These are phyloP conservation scores for Malassezia slooffiae DNA, from an alignment of 1,284 basidiomycete genomes.

Conservation along the genomic window DNA sequence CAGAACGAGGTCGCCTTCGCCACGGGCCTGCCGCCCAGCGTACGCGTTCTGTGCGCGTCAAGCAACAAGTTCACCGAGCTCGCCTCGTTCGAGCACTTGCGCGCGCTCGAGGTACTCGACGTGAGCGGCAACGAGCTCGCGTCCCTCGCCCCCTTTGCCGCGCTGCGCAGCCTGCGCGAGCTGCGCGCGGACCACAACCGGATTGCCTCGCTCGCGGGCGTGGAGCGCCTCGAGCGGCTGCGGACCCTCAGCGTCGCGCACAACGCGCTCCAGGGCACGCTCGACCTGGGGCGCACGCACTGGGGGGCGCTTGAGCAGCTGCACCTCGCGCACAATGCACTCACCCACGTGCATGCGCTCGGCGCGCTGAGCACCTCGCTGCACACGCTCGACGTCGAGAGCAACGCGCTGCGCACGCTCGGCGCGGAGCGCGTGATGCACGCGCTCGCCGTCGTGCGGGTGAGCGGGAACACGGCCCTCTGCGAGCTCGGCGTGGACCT, in stretches of 20 bases:
- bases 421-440: constrained; percentile 26
- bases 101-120: constrained; percentile 76
- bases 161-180: constrained; percentile 62
- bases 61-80: constrained; percentile 60
- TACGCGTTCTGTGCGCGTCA: constrained; percentile 25
- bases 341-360: constrained; percentile 47
- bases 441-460: constrained; percentile 60
- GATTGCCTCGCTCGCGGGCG: constrained; percentile 65
- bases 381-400: constrained; percentile 70
- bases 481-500: constrained; percentile 58
- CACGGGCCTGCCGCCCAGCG: constrained; percentile 30
- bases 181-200: constrained; percentile 75
- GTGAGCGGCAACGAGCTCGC: constrained; percentile 82
- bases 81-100: constrained; percentile 77
- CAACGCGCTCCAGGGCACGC: constrained; percentile 56
- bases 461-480: constrained; percentile 67
- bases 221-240: constrained; percentile 56
- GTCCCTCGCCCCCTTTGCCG: constrained; percentile 43
- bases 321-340: constrained; percentile 66
- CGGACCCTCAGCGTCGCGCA: constrained; percentile 70
- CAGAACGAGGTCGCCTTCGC: constrained; percentile 35
- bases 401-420: constrained; percentile 61
- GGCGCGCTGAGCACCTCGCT: constrained; percentile 47
- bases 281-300: constrained; percentile 51
- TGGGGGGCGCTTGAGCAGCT: constrained; percentile 59